phyloP scores from a whole-genome alignment of 352 stramenopile species.

The Halophytophthora batemanensis region DNA sequence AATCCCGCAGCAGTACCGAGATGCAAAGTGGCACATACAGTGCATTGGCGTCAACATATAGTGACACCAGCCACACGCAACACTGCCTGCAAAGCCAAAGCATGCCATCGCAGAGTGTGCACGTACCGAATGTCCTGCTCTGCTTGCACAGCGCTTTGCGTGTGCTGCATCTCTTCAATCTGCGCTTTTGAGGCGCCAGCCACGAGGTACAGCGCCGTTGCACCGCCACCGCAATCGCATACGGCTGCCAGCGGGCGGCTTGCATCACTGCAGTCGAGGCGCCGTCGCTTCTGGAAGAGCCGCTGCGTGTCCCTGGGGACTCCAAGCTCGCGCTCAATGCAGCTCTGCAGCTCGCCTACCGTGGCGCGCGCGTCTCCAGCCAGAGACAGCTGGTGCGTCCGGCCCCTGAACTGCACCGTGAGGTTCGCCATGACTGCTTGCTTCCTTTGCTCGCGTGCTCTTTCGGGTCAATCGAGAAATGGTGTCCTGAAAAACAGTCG shows the following conservation, averaged over 20 bases:
- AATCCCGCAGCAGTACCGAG: no score
- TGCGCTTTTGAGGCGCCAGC: conserved; percentile 36
- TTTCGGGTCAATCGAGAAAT: conserved; percentile 31
- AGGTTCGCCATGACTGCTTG: conserved; percentile 29
- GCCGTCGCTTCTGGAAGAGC: conserved; percentile 53
- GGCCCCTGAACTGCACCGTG: conserved; percentile 45
- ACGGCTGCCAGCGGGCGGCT: conserved; percentile 14
- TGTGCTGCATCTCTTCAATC: conserved; percentile 56
- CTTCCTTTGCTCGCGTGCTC: background rate
- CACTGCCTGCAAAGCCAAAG: no score
- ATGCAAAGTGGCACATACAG: no score
- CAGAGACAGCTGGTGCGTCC: conserved; percentile 28
- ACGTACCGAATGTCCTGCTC: conserved; percentile 49
- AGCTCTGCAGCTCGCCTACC: conserved; percentile 33
- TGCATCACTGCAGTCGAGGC: conserved; percentile 33
- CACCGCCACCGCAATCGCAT: conserved; percentile 21
- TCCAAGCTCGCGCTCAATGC: conserved; percentile 24
- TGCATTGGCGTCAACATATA: no score
- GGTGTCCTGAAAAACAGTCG: no score
- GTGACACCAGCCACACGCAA: no score
- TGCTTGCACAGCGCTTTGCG: conserved; percentile 30
- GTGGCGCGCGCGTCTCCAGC: conserved; percentile 18
- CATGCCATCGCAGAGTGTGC: background rate
- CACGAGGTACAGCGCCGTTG: conserved; percentile 36
- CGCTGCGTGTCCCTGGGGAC: conserved; percentile 46